phyloP scores from a whole-genome alignment of 1,139 yeast species.

The Candida sanyaensis region DNA sequence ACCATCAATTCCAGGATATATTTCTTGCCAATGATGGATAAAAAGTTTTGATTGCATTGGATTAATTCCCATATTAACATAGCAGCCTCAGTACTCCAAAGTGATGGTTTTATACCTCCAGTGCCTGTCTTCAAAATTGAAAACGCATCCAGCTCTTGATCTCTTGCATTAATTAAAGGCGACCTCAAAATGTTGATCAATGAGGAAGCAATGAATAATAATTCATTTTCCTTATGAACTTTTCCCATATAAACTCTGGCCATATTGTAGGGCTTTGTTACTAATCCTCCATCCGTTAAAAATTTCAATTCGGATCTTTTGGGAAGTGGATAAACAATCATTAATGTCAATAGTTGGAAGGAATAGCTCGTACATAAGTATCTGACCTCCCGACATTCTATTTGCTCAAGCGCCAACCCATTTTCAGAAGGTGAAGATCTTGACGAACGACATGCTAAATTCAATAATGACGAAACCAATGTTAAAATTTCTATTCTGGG shows the following conservation, averaged over 20 bases:
- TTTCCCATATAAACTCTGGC: conserved; percentile 55
- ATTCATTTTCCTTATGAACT: conserved; percentile 54
- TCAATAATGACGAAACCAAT: conserved; percentile 69
- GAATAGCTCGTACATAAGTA: conserved; percentile 56
- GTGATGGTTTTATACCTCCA: conserved; percentile 34
- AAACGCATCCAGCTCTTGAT: conserved; percentile 19
- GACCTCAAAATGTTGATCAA: conserved; percentile 47
- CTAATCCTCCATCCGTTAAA: conserved; percentile 25
- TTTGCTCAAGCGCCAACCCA: conserved; percentile 25
- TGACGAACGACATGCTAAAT: conserved; percentile 50
- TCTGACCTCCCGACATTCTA: conserved; percentile 47
- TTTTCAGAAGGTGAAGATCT: conserved; percentile 36
- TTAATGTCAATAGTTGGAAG: conserved; percentile 60
- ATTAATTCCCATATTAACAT: conserved; percentile 75
- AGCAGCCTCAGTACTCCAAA: conserved; percentile 57
- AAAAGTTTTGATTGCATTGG: conserved; percentile 66
- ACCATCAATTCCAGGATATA: conserved; percentile 58
- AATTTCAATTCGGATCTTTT: conserved; percentile 42
- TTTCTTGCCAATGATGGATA: conserved; percentile 46
- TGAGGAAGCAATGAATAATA: conserved; percentile 47
- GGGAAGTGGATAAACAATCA: conserved; percentile 67
- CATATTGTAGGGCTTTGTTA: conserved; percentile 43
- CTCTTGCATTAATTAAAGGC: conserved; percentile 32
- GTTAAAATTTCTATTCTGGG: conserved; percentile 53
- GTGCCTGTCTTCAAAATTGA: conserved; percentile 16